Base-by-base conservation (phyloP, 345 rosid genomes). In the Arabis alpina region DNA sequence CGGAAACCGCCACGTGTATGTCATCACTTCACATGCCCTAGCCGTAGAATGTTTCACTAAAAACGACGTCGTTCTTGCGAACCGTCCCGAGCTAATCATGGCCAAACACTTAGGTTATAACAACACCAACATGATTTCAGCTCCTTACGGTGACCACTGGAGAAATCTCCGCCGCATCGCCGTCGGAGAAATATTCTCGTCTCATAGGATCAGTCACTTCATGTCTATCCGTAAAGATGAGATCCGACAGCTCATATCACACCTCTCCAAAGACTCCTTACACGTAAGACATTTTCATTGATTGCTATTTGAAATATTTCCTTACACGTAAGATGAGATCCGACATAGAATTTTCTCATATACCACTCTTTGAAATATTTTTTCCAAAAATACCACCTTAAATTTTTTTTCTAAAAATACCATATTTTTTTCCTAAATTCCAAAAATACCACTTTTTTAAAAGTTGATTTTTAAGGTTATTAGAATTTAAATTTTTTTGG, bases 41-140 rank as follows among this genome's bases (percentile, higher is more conserved):
- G 85, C 72, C 9, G 76, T 84, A 48, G 89, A 86, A 70, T 88
- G 91, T 44, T 83, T 88, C 62, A 82, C 83, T 23, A 77, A 67
- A 12, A 83, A 83, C 43, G 86, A 86, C 55, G 45, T 78, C 44
- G 63, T 80, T 41, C 47, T 88, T 0, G 86, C 88, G 1, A 71
- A 82, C 54, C 83, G 87, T 1, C 86, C 86, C 5, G 47, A 13
- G 6, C 28, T 71, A 1, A 30, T 77, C 32, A 4, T 47, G 0
- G 70, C 74, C 27, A 82, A 82, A 66, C 73, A 84, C 74, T 3
- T 88, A 6, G 76, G 74, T 12, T 88, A 85, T 70, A 71, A 84
- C 69, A 13, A 57, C 54, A 79, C 84, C 13, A 66, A 66, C 15
- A 42, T 76, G 47, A n/a, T 64, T 1, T n/a, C 75, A 3, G 66